Evolutionary conservation across 768 basidiomycete genomes (phyloP).

Genomic region (Phaeotremella skinneri): DNA sequence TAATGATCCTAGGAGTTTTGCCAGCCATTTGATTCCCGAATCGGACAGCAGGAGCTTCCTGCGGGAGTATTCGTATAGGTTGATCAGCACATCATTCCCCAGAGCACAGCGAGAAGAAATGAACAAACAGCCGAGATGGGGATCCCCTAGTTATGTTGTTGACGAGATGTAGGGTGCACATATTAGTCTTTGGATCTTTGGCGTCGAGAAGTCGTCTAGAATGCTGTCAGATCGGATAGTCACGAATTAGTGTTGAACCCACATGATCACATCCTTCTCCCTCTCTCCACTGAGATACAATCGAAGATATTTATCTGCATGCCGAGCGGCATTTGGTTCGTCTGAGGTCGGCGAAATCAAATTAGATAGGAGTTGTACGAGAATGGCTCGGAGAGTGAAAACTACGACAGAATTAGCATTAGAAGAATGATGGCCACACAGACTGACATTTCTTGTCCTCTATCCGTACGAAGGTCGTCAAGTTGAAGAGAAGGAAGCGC

Average conservation of each 20-base stretch:
- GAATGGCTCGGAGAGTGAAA: slow-evolving; percentile 62
- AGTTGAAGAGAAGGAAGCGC: slow-evolving; percentile 64
- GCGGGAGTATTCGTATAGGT: background rate
- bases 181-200: slow-evolving; percentile 62
- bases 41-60: slow-evolving; percentile 23
- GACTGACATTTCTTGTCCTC: slow-evolving; percentile 62
- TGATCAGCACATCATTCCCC: background rate
- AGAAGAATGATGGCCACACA: background rate
- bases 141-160: slow-evolving; percentile 68
- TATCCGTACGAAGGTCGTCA: slow-evolving; percentile 72
- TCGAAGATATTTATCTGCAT: slow-evolving; percentile 61
- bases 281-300: slow-evolving; percentile 69
- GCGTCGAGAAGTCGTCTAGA: slow-evolving; percentile 60
- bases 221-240: slow-evolving; percentile 25
- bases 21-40: slow-evolving; percentile 58
- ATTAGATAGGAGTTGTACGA: slow-evolving; percentile 79
- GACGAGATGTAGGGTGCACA: slow-evolving; percentile 67
- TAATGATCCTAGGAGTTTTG: slow-evolving; percentile 69
- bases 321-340: slow-evolving; percentile 57
- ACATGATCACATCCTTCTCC: slow-evolving; percentile 67
- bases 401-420: slow-evolving; percentile 55
- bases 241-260: slow-evolving; percentile 48
- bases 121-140: slow-evolving; percentile 57
- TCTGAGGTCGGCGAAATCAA: slow-evolving; percentile 70
- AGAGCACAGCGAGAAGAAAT: background rate